Conservation (phyloP, 176 grass and related monocot species). For the Zoysia japonica region DNA sequence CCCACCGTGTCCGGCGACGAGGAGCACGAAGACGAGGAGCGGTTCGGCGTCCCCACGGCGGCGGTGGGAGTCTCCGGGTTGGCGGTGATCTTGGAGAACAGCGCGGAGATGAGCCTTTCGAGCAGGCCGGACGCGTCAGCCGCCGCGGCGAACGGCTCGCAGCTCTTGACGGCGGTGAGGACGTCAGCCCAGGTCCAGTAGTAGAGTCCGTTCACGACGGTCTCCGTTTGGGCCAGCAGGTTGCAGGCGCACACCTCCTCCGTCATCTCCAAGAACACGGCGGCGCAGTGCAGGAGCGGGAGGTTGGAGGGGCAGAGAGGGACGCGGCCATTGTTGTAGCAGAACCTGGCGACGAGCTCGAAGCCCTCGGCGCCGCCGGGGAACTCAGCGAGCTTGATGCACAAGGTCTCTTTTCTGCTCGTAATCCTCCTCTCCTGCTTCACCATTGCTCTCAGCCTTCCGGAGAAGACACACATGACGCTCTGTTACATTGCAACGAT, state of each 20-base stretch:
- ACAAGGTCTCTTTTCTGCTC: conserved; percentile 13
- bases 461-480: conserved; percentile 75
- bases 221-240: conserved; percentile 62
- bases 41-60: conserved; percentile 33
- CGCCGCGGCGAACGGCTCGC: conserved; percentile 48
- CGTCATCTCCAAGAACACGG: conserved; percentile 77
- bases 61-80: conserved; percentile 45
- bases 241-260: conserved; percentile 78
- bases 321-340: conserved; percentile 76
- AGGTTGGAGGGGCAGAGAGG: conserved; percentile 61
- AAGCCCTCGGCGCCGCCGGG: conserved; percentile 72
- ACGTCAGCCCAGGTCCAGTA: conserved; percentile 82
- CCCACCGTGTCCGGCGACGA: conserved; percentile 67
- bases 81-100: conserved; percentile 70
- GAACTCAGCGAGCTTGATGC: conserved; percentile 55
- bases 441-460: conserved; percentile 58
- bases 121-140: conserved; percentile 51
- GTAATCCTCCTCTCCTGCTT: conserved; percentile 51
- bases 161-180: conserved; percentile 59
- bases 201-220: conserved; percentile 66
- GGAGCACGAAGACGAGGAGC: conserved; percentile 61
- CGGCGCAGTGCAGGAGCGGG: conserved; percentile 63
- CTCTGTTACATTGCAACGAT: conserved; percentile 44
- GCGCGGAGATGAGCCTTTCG: conserved; percentile 59
- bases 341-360: conserved; percentile 76